Conservation (phyloP, 495 filamentous ascomycete genomes). For the Xylaria longipes region DNA sequence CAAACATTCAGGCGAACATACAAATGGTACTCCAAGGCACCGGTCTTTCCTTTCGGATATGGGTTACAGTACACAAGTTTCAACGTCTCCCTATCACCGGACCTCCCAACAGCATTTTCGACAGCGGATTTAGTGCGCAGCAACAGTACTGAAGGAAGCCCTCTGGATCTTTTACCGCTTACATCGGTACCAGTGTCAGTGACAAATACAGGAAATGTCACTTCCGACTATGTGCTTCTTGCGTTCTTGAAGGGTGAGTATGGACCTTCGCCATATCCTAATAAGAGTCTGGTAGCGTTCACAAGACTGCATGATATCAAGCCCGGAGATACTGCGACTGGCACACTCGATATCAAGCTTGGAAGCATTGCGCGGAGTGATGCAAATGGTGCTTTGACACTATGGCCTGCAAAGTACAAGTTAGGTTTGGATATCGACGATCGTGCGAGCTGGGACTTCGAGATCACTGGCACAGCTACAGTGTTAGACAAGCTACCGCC, state of each 20-base stretch:
- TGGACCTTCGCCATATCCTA: slow-evolving; percentile 63
- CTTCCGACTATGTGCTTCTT: slow-evolving; percentile 62
- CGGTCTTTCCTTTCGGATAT: slow-evolving; percentile 57
- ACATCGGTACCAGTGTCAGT: slow-evolving; percentile 44
- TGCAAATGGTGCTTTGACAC: slow-evolving; percentile 55
- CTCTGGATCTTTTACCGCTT: slow-evolving; percentile 52
- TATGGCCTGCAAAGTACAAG: slow-evolving; percentile 67
- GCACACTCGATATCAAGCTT: slow-evolving; percentile 57
- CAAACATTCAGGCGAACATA: slow-evolving; percentile 54
- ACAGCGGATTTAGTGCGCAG: slow-evolving; percentile 36
- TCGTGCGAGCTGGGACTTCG: slow-evolving; percentile 45
- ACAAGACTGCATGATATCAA: slow-evolving; percentile 56
- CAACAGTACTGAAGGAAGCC: slow-evolving; percentile 39
- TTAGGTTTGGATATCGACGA: slow-evolving; percentile 58
- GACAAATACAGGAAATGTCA: slow-evolving; percentile 59
- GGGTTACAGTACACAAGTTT: slow-evolving; percentile 59
- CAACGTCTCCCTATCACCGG: slow-evolving; percentile 46
- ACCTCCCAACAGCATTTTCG: slow-evolving; percentile 36
- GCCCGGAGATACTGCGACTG: slow-evolving; percentile 43
- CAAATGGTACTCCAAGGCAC: slow-evolving; percentile 51
- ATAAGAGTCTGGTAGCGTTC: slow-evolving; percentile 64
- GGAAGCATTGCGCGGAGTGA: slow-evolving; percentile 62
- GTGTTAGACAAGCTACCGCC: slow-evolving; percentile 51
- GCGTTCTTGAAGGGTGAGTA: slow-evolving; percentile 58
- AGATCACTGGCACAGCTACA: slow-evolving; percentile 49